Conservation (phyloP, 2,329 filamentous ascomycete species). For the Sporothrix protearum region DNA sequence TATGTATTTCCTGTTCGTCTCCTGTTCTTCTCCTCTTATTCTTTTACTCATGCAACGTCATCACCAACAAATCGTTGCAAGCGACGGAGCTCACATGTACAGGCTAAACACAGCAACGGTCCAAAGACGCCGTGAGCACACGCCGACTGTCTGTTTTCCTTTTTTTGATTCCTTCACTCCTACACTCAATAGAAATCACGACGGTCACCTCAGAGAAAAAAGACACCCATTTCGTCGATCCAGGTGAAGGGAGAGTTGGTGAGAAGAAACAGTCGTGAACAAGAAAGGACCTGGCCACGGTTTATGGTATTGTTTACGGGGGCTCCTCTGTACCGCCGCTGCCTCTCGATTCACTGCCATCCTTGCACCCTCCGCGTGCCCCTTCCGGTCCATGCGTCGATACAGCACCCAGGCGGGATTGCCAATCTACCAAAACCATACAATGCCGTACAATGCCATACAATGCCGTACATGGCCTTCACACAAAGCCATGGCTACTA, state of each 20-base stretch:
- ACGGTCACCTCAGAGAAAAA: not conserved
- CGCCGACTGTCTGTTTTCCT: not conserved
- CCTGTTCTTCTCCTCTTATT: not conserved
- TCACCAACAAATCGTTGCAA: not conserved
- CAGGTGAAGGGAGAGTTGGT: not conserved
- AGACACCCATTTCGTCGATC: not conserved
- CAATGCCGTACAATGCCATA: not conserved
- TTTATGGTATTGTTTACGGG: too few relatives aligned
- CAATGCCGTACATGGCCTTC: not conserved
- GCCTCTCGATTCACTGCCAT: not conserved
- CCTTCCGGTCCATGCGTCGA: not conserved
- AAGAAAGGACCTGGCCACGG: not conserved
- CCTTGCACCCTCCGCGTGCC: not conserved
- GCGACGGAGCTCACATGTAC: not conserved
- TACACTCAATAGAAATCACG: conserved; percentile 7
- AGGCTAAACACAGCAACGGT: not conserved
- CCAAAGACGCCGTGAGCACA: not conserved
- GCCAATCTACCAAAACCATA: not conserved
- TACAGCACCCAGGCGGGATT: conserved; percentile 11
- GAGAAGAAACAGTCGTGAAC: not conserved
- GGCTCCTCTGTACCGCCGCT: not conserved
- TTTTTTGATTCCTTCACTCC: not conserved
- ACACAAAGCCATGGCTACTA: not conserved
- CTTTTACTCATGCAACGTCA: not conserved
- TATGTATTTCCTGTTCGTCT: not conserved